A percentile compares a stretch with the other conserved stretches of the same genome.
Conservation (phyloP, 768 basidiomycete genomes). For the Fomitopsis serialis region DNA sequence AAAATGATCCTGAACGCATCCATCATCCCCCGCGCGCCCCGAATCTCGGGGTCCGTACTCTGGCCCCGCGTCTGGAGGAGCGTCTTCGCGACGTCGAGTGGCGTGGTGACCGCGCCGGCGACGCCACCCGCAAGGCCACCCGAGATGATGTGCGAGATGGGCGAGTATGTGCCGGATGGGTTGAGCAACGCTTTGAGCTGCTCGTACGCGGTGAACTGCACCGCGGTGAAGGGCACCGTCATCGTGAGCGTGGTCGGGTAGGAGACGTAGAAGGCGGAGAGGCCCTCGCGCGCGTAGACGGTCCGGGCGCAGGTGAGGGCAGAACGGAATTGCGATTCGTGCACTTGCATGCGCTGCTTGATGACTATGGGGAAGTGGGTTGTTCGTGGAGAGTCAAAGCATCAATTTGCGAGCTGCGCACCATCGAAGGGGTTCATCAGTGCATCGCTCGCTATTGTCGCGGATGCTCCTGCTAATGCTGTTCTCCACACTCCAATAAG, state of each 20-base stretch:
- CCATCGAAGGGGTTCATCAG: constrained; percentile 99
- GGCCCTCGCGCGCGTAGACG: constrained; percentile 82
- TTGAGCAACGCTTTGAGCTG: constrained; percentile 84
- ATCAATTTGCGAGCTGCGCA: constrained; percentile 32
- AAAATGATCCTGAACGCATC: constrained; percentile 90
- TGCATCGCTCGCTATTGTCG: constrained; percentile 93
- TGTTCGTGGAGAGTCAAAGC: neutral
- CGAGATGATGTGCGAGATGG: constrained; percentile 86
- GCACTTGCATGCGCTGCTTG: constrained; percentile 99
- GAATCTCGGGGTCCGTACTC: constrained; percentile 80
- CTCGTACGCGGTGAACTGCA: constrained; percentile 96
- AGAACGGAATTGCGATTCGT: constrained; percentile 86
- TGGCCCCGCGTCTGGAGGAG: constrained; percentile 92
- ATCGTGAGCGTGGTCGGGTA: constrained; percentile 98
- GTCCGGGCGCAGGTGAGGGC: constrained; percentile 81
- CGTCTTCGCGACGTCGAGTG: constrained; percentile 96
- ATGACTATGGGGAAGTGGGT: constrained; percentile 59
- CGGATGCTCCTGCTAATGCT: constrained; percentile 92
- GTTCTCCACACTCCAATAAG: neutral
- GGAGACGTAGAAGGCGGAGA: constrained; percentile 93
- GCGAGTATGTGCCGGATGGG: constrained; percentile 83
- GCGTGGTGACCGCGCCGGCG: constrained; percentile 93
- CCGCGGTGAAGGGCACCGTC: constrained; percentile 96
- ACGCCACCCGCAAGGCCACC: constrained; percentile 92
- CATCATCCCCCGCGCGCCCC: constrained; percentile 75